phyloP scores from a whole-genome alignment of 1,139 yeast species.

The Candida sojae region DNA sequence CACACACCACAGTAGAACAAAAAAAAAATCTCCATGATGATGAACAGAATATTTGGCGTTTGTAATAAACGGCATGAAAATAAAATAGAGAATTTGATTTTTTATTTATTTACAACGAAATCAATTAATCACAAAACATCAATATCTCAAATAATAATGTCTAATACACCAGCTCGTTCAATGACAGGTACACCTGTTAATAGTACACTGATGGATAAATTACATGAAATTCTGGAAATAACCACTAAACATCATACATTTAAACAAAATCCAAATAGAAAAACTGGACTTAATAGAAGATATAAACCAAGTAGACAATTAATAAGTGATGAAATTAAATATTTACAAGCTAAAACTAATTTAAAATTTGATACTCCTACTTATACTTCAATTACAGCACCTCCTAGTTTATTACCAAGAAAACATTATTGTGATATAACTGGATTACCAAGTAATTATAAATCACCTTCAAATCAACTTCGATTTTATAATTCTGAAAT shows the following conservation, averaged over 20 bases:
- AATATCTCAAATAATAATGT: neutral
- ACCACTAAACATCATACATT: slow-evolving; percentile 50
- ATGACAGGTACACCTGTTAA: slow-evolving; percentile 3
- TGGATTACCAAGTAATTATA: slow-evolving; percentile 79
- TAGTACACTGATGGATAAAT: slow-evolving; percentile 17
- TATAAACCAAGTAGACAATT: slow-evolving; percentile 79
- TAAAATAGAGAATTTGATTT: neutral
- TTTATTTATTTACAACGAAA: neutral
- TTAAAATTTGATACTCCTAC: slow-evolving; percentile 54
- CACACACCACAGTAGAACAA: neutral
- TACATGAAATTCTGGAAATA: slow-evolving; percentile 41
- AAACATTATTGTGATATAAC: slow-evolving; percentile 94
- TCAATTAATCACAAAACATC: neutral
- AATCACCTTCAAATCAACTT: slow-evolving; percentile 73
- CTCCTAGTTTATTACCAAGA: slow-evolving; percentile 81
- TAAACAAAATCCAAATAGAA: slow-evolving; percentile 52
- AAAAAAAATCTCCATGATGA: neutral
- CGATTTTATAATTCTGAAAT: slow-evolving; percentile 85
- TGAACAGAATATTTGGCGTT: neutral
- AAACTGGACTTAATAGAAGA: slow-evolving; percentile 53
- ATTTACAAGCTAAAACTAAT: slow-evolving; percentile 46
- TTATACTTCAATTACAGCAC: slow-evolving; percentile 70
- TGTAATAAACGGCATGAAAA: slow-evolving; percentile 1
- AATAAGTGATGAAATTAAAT: slow-evolving; percentile 72
- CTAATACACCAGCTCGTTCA: slow-evolving; percentile 5